Evolutionary conservation across 495 filamentous ascomycete species (phyloP).

Genomic region (Friedmanniomyces simplex): DNA sequence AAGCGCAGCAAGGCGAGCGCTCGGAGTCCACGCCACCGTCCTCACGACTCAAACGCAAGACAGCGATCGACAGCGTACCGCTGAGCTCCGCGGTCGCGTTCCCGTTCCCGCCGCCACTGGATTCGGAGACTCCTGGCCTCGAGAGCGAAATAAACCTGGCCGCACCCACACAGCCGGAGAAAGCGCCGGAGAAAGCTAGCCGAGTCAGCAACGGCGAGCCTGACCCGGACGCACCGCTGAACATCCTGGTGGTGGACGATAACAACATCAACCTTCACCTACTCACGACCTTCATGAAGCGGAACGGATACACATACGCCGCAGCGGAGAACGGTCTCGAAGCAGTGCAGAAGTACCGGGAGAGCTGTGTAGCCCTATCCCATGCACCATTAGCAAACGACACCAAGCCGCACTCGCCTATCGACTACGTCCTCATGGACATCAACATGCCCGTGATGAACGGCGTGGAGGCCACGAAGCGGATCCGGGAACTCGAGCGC

Average conservation of each 20-base stretch:
- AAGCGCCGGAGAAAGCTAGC: not conserved
- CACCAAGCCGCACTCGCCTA: not conserved
- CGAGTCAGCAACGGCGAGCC: not conserved
- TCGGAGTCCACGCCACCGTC: not conserved
- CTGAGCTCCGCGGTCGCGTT: not conserved
- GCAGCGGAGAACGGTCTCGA: slow-evolving; percentile 23
- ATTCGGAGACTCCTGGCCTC: not conserved
- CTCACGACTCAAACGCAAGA: not conserved
- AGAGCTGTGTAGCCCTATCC: not conserved
- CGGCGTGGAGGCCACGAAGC: slow-evolving; percentile 3
- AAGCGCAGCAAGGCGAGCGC: not conserved
- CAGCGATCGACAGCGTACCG: not conserved
- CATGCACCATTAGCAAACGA: not conserved
- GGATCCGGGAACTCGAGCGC: slow-evolving; percentile 7
- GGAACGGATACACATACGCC: not conserved
- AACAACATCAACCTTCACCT: slow-evolving; percentile 11
- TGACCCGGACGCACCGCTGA: not conserved
- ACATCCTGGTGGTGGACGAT: slow-evolving; percentile 13
- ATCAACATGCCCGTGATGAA: slow-evolving; percentile 9
- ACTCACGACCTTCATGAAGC: slow-evolving; percentile 9
- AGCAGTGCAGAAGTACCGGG: slow-evolving; percentile 18
- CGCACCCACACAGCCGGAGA: not conserved
- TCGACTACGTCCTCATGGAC: slow-evolving; percentile 10
- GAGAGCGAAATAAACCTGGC: not conserved
- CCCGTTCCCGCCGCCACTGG: not conserved